A percentile compares a stretch with the other conserved stretches of the same genome.
Conservation (phyloP, 2,329 filamentous ascomycete genomes). For the Thelonectria olida region DNA sequence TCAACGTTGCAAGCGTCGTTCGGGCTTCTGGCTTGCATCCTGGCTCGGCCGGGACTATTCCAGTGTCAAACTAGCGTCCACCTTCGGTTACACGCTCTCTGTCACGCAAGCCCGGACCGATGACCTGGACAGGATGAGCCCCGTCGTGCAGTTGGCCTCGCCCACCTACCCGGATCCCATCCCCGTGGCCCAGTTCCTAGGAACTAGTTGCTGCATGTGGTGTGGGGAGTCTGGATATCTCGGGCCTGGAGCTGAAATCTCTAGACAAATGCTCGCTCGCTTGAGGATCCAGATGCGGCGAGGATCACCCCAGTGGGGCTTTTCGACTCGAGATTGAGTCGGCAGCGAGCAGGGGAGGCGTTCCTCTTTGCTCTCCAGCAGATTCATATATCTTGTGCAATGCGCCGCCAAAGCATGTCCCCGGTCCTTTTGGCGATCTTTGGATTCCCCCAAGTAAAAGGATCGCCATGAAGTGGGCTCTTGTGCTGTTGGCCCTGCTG, state of each 20-base stretch:
- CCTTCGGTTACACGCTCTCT: background rate
- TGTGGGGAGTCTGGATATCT: background rate
- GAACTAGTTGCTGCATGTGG: too few relatives aligned
- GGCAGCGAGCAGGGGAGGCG: background rate
- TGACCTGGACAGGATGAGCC: background rate
- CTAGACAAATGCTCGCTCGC: too few relatives aligned
- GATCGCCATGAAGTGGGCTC: conserved; percentile 37
- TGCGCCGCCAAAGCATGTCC: background rate
- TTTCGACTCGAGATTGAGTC: background rate
- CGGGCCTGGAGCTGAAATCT: conserved; percentile 4
- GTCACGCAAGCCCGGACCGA: conserved; percentile 1
- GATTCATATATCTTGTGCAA: conserved; percentile 7
- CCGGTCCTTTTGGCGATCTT: conserved; percentile 17
- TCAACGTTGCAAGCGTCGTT: background rate
- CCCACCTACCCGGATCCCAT: background rate
- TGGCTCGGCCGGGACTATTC: conserved; percentile 4
- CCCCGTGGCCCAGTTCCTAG: background rate
- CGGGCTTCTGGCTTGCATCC: background rate
- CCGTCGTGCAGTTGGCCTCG: background rate
- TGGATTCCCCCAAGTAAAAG: background rate
- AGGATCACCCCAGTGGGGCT: background rate
- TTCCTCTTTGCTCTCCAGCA: background rate
- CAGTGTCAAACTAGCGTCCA: conserved; percentile 7
- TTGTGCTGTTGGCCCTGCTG: conserved; percentile 33
- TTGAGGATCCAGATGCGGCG: too few relatives aligned